Conservation (phyloP, 345 rosid genomes). For the Syzygium aqueum region DNA sequence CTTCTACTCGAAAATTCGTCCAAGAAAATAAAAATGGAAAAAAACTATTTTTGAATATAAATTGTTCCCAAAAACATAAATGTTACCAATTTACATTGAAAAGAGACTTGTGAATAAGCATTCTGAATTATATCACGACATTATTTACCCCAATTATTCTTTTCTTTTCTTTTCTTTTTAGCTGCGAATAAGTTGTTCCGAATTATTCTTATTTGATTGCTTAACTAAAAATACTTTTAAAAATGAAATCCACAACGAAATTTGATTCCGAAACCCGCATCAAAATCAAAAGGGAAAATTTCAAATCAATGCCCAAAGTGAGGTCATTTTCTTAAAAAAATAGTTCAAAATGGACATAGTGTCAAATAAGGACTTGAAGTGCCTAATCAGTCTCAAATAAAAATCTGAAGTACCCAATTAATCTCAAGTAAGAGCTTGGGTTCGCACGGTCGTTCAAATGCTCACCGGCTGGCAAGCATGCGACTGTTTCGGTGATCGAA, state of each 20-base stretch:
- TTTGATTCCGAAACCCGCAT: background rate
- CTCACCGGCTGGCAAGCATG: too few relatives aligned
- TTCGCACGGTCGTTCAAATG: too few relatives aligned
- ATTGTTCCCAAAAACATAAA: too few relatives aligned
- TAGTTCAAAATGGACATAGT: accelerated
- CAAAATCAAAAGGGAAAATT: background rate
- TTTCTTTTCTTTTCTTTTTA: too few relatives aligned
- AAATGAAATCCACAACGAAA: background rate
- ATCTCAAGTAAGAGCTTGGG: too few relatives aligned
- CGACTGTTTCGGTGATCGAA: accelerated
- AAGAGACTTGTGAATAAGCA: background rate
- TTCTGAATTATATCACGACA: background rate
- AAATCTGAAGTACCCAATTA: accelerated
- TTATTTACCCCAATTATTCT: background rate
- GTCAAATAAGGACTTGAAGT: accelerated
- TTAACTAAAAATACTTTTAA: background rate
- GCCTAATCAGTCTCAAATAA: too few relatives aligned
- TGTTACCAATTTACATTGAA: background rate
- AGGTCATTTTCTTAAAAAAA: too few relatives aligned
- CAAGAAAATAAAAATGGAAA: too few relatives aligned
- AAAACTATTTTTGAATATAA: too few relatives aligned
- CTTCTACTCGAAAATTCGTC: too few relatives aligned
- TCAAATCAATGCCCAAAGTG: accelerated
- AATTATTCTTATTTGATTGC: background rate
- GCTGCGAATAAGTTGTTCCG: background rate